These are phyloP conservation scores for Dioszegia aurantiaca DNA, from an alignment of 768 basidiomycete genomes.

Conservation along the genomic window DNA sequence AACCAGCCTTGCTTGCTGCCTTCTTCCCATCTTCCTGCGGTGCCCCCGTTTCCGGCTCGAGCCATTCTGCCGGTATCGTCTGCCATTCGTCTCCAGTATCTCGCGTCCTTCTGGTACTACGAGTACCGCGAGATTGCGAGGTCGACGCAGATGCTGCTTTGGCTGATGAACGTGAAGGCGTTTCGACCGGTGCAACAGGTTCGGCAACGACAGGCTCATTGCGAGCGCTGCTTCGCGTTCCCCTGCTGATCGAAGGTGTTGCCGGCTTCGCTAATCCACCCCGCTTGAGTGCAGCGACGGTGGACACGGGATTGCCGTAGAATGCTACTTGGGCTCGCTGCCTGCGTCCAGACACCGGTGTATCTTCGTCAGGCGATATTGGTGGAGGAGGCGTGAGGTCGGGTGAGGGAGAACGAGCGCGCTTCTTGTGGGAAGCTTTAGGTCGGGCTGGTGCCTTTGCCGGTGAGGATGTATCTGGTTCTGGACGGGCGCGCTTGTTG, in stretches of 20 bases:
- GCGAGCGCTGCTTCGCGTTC: conserved; percentile 26
- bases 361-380: conserved; percentile 11
- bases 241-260: conserved; percentile 13
- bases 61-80: conserved; percentile 45
- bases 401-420: conserved; percentile 15
- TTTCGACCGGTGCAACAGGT: not conserved
- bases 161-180: conserved; percentile 3
- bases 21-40: not conserved
- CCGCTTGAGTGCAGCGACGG: conserved; percentile 31
- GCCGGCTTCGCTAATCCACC: conserved; percentile 4
- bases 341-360: conserved; percentile 26
- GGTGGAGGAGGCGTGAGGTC: conserved; percentile 25
- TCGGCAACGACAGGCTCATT: not conserved
- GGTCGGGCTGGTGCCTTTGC: not conserved
- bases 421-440: conserved; percentile 26
- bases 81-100: conserved; percentile 46
- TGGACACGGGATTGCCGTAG: conserved; percentile 38
- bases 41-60: conserved; percentile 14
- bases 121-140: conserved; percentile 27
- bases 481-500: conserved; percentile 25
- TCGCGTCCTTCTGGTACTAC: conserved; percentile 31
- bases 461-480: not conserved
- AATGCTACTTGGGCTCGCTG: conserved; percentile 35
- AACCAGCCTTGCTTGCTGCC: not conserved
- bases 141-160: conserved; percentile 4